Base-by-base conservation (phyloP, 805 yeast species). In the Dipodascus albidus region DNA sequence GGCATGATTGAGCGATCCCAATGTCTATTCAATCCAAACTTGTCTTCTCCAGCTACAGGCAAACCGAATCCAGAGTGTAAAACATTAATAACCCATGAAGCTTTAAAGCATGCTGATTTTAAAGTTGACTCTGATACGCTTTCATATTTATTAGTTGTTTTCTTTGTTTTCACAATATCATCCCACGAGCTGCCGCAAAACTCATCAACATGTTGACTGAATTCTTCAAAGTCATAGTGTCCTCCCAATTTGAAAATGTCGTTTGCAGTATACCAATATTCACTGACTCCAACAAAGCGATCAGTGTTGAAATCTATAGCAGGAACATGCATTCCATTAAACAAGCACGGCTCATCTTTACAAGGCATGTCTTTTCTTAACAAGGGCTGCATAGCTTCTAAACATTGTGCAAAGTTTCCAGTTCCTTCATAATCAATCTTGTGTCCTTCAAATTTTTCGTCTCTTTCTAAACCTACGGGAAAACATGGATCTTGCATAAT, bases 181-280 rank as follows among this genome's bases (percentile, higher is more conserved):
- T 65, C 58, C 97, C 98, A 93, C 50, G 82, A 80, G 55, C 80
- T 74, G 58, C 80, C 83, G 71, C 99, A 93, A 62, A 82, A 89
- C 31, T 76, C 75, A 56, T 78, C 76, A 2, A 89, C 85, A 52
- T 79, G 77, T 35, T 73, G 77, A 64, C 81, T 84, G 62, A 86
- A 88, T 42, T 75, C 71, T 38, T 77, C 74, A 64, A 82, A 91
- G 62, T 87, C 87, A 66, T 90, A 90, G 53, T 82, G 87, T 14
- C 97, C 98, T 2, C 95, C 91, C 71, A 88, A 76, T 42, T 83
- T 80, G 66, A 90, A 90, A 2, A 91, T 79, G 64, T 91, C 98
- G 62, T 89, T 86, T 2, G 96, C 90, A 0, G 97, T 88, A 65
- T 93, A 91, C 97, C 98, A 93, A 70, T 88, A 93, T 68, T 93